Evolutionary conservation across 306 rosid species (phyloP), one percentile per base, ranked within the genome.

Genomic region (Trichosanthes cucumerina): DNA sequence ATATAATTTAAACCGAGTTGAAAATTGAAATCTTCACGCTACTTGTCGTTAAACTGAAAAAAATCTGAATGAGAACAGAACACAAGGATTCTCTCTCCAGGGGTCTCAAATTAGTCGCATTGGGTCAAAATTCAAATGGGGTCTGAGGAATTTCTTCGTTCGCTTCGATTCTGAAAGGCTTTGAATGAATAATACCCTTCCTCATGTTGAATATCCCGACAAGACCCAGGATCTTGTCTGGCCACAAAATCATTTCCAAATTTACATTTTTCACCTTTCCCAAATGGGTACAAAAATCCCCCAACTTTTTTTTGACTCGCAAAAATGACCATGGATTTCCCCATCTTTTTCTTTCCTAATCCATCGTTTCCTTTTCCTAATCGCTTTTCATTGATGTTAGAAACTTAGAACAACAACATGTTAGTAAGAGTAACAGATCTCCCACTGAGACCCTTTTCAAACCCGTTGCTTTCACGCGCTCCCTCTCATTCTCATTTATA

Each of bases 361-460:
- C 15, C 56, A 1, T 50, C 1, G 4, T 50, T 50, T 5, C 56
- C 4, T 50, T 16, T 16, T 50, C 65, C 0, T 58, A 58, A 58
- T 65, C 26, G 4, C 43, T 65, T 8, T 63, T 16, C 73, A 38
- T 65, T 18, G 28, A 7, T 19, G 26, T 18, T 65, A 34, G 26
- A 64, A 16, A 4, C 72, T 56, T 56, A 23, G 31, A 57, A 12
- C 62, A 15, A 21, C 63, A 8, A 24, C n/a, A 28, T 59, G 28
- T 26, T 58, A 18, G 43, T 34, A 63, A 64, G 0, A 19, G 50
- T 19, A 13, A 9, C 74, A 62, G 84, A 86, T 89, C 84, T 80
- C 81, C 79, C 83, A n/a, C 76, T 84, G 85, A 81, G 47, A 71
- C 44, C 39, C 79, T 71, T 72, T 82, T 84, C 79, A 52, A 79